Evolutionary conservation across 2,329 filamentous ascomycete species (phyloP), one percentile per base, ranked within the genome.

Genomic region (Aspergillus brunneoviolaceus): DNA sequence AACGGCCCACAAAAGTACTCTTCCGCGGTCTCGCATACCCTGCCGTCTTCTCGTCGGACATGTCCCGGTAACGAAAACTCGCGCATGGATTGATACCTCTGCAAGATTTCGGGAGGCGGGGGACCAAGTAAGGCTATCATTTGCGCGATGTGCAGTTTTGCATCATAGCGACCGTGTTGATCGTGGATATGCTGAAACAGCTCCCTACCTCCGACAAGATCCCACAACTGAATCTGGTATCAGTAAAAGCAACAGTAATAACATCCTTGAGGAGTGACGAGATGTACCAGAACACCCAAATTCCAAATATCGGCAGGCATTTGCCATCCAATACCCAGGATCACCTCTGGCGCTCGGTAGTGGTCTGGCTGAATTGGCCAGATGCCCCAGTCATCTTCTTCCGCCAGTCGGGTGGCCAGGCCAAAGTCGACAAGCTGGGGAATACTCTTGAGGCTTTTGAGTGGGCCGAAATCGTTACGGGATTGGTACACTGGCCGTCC

Each of bases 321-420:
- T 57, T 69, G 67, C 76, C 73, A 80, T 51, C 73, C 72, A 63
- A 65, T 70, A 57, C 72, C 72, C 5, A 79, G 64, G 48, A 79
- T 72, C 29, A 79, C 76, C 65, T 79, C 76, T 58, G 75, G 77
- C 5, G 74, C 75, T 49, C 71, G 73, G 68, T 78, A 79, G 54
- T 72, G 65, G 55, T 77, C 73, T 59, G 75, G 74, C 72, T 87
- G 62, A 76, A 84, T 72, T 60, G 68, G 69, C 65, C 63, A 72
- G 57, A 73, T 60, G 25, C 69, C 70, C 75, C 78, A 66, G 72
- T 81, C 69, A 74, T 85, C 65, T 63, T 77, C 67, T 70, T 71
- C 68, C 55, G 75, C 74, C 58, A 70, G 73, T 68, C 65, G 71
- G 57, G 62, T 71, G 67, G 63, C 71, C 53, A 68, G 67, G 62